A percentile compares a stretch with the other conserved stretches of the same genome.
These are phyloP conservation scores for Dentiscutata heterogama DNA, from an alignment of 371 early-diverging fungal species.

Conservation along the genomic window DNA sequence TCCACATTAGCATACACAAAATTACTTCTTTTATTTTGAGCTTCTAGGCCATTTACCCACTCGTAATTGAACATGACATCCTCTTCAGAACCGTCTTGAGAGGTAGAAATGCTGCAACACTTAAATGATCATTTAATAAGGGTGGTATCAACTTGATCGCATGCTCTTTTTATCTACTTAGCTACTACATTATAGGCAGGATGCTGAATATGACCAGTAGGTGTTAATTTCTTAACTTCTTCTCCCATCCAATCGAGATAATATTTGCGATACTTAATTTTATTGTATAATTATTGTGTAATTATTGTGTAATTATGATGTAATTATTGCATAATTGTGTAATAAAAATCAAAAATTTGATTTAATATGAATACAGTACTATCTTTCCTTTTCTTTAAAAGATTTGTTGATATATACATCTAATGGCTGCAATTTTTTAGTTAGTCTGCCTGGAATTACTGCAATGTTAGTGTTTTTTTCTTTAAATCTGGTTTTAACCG, in stretches of 20 bases:
- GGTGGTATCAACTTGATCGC: slow-evolving; percentile 6
- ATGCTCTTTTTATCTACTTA: neutral
- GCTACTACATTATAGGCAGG: slow-evolving; percentile 8
- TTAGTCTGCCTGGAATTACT: slow-evolving; percentile 2
- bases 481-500: neutral
- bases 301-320: neutral
- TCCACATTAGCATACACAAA: neutral
- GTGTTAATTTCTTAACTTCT: neutral
- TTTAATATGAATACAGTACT: neutral
- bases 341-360: neutral
- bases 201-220: neutral
- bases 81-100: neutral
- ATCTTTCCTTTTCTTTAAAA: slow-evolving; percentile 13
- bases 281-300: neutral
- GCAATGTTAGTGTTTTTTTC: too few species aligned
- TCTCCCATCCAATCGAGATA: neutral
- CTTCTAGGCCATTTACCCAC: too few species aligned
- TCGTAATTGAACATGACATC: neutral
- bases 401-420: slow-evolving; percentile 19
- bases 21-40: neutral
- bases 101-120: slow-evolving; percentile 13
- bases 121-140: slow-evolving; percentile 4
- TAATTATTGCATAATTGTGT: too few species aligned
- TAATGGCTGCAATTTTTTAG: neutral
- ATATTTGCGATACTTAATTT: neutral